Base-by-base conservation (phyloP, 129 eudicot species). In the Gnaphalium uliginosum region DNA sequence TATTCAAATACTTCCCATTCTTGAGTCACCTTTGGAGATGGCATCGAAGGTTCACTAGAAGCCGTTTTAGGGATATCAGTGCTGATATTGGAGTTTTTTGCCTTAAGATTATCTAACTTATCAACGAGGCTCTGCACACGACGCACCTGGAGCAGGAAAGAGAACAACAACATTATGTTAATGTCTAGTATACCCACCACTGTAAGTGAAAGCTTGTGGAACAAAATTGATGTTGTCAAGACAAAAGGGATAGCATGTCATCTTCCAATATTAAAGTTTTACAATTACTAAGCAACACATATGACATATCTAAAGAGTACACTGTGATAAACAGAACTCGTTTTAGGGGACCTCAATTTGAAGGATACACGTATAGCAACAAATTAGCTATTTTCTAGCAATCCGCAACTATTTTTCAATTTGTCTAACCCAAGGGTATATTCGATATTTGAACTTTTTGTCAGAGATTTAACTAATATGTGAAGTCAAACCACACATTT, bases 41-140 rank as follows among this genome's bases (percentile, higher is more conserved):
- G 81, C 57, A 19, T 1, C 2, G 83, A 69, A 59, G 82, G 51
- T 69, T 85, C 93, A 43, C 82, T 69, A 1, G 79, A 35, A 53
- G 83, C 78, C 8, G 84, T 76, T 75, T 75, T 86, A 9, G 85
- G 71, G 21, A 60, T 86, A 3, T 66, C 21, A 39, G 68, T 58
- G 27, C 63, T 74, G 13, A 78, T 86, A 70, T 81, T 78, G 11
- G 90, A 72, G 79, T 95, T 95, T 59, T 63, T 87, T 29, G 78
- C 83, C 78, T 83, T 91, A 1, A 91, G 86, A 30, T 68, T 35
- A 79, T 95, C 97, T 77, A 88, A 37, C 29, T 70, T 81, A 23
- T 94, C 97, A 41, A 94, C 88, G 43, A 89, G 77, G 75, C 92
- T 75, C 76, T 91, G 99, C 25, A 94, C 90, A 35, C 97, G 96